A percentile compares a stretch with the other conserved stretches of the same genome.
Conservation (phyloP, 73 alveolate genomes). For the Stentor roeselii region DNA sequence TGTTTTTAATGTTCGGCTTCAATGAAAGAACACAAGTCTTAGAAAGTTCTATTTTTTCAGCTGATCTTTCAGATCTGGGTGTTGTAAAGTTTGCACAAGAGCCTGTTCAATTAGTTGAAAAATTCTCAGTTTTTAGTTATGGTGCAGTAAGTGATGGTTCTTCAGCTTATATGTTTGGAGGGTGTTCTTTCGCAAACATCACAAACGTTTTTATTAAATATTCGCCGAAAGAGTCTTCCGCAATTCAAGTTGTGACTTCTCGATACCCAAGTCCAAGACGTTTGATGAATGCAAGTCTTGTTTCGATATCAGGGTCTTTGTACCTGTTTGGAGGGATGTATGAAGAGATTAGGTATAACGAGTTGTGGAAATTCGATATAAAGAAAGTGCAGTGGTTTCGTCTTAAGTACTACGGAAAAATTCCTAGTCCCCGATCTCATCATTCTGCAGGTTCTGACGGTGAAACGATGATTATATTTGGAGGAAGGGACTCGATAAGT, state of each 20-base stretch:
- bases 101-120: no score
- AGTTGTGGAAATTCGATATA: conserved; percentile 13
- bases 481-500: neutral
- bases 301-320: neutral
- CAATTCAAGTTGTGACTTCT: no score
- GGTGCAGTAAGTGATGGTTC: neutral
- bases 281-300: neutral
- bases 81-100: neutral
- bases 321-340: conserved; percentile 26
- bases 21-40: neutral
- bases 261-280: neutral
- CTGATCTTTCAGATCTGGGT: neutral
- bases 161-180: neutral
- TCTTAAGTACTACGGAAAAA: neutral
- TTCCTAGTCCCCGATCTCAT: conserved; percentile 10
- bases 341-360: neutral
- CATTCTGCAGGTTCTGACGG: conserved; percentile 13
- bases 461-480: neutral
- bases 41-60: no score
- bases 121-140: no score
- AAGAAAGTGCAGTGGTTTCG: neutral
- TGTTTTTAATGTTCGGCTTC: neutral
- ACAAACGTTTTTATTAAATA: no score
- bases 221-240: no score
- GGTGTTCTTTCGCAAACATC: neutral